Base-by-base conservation (phyloP, 768 basidiomycete genomes). In the Cystofilobasidium capitatum region DNA sequence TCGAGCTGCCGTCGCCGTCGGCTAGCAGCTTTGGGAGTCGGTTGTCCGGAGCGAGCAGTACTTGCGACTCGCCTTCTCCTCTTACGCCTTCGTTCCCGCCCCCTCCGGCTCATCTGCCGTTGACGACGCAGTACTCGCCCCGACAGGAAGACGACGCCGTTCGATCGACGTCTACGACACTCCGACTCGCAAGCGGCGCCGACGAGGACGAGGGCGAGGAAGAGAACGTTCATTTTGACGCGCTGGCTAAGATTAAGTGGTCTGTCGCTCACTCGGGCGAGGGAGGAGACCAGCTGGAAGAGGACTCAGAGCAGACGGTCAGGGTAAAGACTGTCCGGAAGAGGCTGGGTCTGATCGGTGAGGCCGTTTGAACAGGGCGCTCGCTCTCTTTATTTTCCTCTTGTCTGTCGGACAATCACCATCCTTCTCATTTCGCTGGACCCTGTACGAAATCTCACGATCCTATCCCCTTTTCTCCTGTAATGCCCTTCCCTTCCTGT, bases 31-130 rank as follows among this genome's bases (percentile, higher is more conserved):
- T 6, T 5, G 4, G 29, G 6, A 55, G 51, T 31, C 51, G 51
- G 29, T 55, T 33, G 12, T 55, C 51, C 31, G 31, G 51, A 9
- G 29, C 29, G 51, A 55, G 51, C 51, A 14, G 20, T 8, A 49
- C 51, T 26, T 55, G 51, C 51, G 51, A 55, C 51, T 55, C 51
- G 51, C 29, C 51, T 31, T 29, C 51, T 26, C 51, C 51, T 17
- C 31, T 55, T 3, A 55, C 51, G 31, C 51, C 51, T 9, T 22
- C 29, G 29, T 55, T 55, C 51, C 51, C 51, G 29, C 51, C 51
- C 17, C 29, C 51, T 26, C 51, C 29, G n/a, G n/a, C n/a, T n/a
- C n/a, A n/a, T n/a, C n/a, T n/a, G n/a, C n/a, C 5, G 51, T 7
- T 16, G 51, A 29, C 26, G 29, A 14, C 31, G 12, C 33, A 10